Evolutionary conservation across 352 stramenopile genomes (phyloP), one percentile per base, ranked within the genome.

Genomic region (Phytophthora ohioensis): DNA sequence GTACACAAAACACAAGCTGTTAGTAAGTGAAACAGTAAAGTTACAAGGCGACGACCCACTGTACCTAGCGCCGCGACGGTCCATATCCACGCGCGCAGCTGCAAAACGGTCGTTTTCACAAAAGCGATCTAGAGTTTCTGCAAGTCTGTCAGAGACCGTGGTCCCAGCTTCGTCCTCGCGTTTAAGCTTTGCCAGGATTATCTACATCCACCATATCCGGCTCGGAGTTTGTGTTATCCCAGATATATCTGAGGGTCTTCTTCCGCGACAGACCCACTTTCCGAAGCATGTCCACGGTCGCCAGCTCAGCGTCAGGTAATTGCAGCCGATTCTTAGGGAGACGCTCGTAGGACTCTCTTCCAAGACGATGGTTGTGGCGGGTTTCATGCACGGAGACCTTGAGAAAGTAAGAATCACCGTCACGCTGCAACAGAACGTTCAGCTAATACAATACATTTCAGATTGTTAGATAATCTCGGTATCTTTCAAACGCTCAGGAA

Each of bases 161-260:
- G 46, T 17, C 7, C n/a, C 45, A 31, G 12, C 57, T 0, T 49
- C 45, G 39, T 64, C 34, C 9, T 56, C 5, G 0, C 35, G 27
- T 31, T 56, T 56, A 2, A 64, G 46, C 34, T 49, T 64, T 1
- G 46, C 35, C 0, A 64, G 10, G 2, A 27, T 65, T 65, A n/a
- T 57, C 46, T 1, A 64, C 32, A 21, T 56, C 32, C 3, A 56
- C 32, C 31, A 43, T 56, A 13, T 31, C n/a, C 2, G 32, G 49
- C 9, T 59, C 38, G 0, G n/a, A 56, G 5, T 56, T 11, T 31
- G 48, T 56, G 32, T 54, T 12, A n/a, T 54, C 47, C 11, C 47
- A 54, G 8, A 54, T 47, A n/a, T 45, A 36, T 15, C 21, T n/a
- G 0, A 34, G 21, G 38, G 36, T 27, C n/a, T 36, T 51, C 9